phyloP scores from a whole-genome alignment of 192 early-diverging fungal genomes.

The Umbelopsis sp. region DNA sequence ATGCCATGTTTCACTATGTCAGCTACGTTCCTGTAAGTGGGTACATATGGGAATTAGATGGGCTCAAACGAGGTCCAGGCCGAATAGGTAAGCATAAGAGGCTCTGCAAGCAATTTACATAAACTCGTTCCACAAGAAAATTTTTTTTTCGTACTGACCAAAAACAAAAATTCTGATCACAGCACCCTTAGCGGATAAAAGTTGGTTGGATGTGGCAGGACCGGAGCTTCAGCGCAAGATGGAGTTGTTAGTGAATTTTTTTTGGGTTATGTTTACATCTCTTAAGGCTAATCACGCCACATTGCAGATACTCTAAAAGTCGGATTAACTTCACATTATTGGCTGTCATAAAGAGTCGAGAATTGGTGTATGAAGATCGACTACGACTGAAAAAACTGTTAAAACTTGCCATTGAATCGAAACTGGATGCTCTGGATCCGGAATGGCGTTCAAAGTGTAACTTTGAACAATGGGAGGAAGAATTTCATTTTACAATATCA shows the following conservation, averaged over 20 bases:
- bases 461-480: constrained; percentile 34
- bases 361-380: constrained; percentile 35
- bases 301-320: constrained; percentile 3
- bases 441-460: constrained; percentile 26
- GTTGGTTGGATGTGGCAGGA: constrained; percentile 59
- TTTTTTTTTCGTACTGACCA: neutral
- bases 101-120: neutral
- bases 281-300: neutral
- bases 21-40: constrained; percentile 61
- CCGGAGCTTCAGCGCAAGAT: constrained; percentile 24
- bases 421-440: constrained; percentile 28
- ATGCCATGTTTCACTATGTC: constrained; percentile 28
- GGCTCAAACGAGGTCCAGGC: constrained; percentile 55
- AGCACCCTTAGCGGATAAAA: constrained; percentile 46
- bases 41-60: constrained; percentile 68
- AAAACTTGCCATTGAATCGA: constrained; percentile 28
- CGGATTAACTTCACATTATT: constrained; percentile 19
- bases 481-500: constrained; percentile 26
- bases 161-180: neutral
- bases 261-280: neutral
- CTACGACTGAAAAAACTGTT: constrained; percentile 21
- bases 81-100: constrained; percentile 35
- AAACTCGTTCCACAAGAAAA: neutral
- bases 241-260: constrained; percentile 24
- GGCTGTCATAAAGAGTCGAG: constrained; percentile 21